Percentiles rank a stretch among this genome's conserved stretches.
These are phyloP conservation scores for Leccinum longicurvipes DNA, from an alignment of 768 basidiomycete genomes.

Conservation along the genomic window DNA sequence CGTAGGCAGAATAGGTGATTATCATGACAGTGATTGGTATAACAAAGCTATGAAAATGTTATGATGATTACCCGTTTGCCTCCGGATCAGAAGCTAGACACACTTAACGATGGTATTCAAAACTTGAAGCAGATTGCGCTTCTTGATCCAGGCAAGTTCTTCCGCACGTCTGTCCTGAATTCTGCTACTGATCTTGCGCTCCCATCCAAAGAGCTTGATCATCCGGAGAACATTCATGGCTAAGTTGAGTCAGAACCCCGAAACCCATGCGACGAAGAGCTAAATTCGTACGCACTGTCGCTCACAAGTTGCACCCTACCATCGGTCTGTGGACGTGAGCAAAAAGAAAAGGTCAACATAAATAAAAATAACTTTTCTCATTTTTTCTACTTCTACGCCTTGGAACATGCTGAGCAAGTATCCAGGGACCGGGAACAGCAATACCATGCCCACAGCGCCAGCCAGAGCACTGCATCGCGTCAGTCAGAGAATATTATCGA, in stretches of 20 bases:
- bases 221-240: conserved; percentile 58
- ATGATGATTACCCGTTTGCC: not conserved
- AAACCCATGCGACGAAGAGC: not conserved
- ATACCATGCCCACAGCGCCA: conserved; percentile 50
- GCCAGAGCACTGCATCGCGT: conserved; percentile 50
- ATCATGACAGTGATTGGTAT: conserved; percentile 65
- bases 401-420: conserved; percentile 48
- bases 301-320: conserved; percentile 54
- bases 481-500: conserved; percentile 31
- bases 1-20: conserved; percentile 57
- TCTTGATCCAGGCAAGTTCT: conserved; percentile 55
- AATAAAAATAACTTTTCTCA: conserved; percentile 38
- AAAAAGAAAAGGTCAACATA: conserved; percentile 21
- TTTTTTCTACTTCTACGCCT: conserved; percentile 43
- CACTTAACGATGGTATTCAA: conserved; percentile 29
- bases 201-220: conserved; percentile 71
- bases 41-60: conserved; percentile 39
- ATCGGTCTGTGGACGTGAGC: conserved; percentile 23
- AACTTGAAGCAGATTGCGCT: conserved; percentile 48
- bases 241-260: conserved; percentile 16
- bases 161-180: conserved; percentile 55
- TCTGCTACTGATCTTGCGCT: conserved; percentile 51
- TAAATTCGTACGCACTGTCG: conserved; percentile 42
- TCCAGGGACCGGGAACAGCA: conserved; percentile 56
- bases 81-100: conserved; percentile 3